Evolutionary conservation across 495 filamentous ascomycete genomes (phyloP).

Genomic region (Geoglossum glabrum): DNA sequence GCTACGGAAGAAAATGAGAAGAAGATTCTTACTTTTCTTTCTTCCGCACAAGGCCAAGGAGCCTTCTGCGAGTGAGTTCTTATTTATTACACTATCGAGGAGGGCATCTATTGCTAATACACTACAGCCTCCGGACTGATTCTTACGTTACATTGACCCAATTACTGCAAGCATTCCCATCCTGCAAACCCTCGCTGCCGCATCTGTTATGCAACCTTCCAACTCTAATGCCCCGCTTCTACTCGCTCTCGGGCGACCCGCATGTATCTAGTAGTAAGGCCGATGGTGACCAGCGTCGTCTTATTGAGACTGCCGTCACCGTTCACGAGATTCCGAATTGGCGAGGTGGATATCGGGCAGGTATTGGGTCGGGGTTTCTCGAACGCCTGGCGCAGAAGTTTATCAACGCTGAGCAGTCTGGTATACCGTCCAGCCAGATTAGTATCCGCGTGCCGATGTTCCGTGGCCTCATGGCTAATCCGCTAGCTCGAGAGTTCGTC

Average conservation of each 20-base stretch:
- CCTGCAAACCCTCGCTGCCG: slow-evolving; percentile 66
- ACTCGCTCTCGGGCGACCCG: slow-evolving; percentile 91
- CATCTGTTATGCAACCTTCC: slow-evolving; percentile 61
- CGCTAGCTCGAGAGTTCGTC: slow-evolving; percentile 70
- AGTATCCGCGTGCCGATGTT: slow-evolving; percentile 82
- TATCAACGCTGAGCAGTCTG: slow-evolving; percentile 38
- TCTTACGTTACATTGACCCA: slow-evolving; percentile 69
- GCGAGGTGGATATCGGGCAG: slow-evolving; percentile 27
- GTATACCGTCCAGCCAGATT: slow-evolving; percentile 27
- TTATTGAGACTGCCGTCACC: slow-evolving; percentile 87
- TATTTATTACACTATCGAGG: background rate
- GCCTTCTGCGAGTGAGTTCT: slow-evolving; percentile 7
- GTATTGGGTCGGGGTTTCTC: slow-evolving; percentile 25
- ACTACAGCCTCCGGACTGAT: slow-evolving; percentile 47
- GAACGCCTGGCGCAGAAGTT: slow-evolving; percentile 56
- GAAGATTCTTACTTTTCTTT: slow-evolving; percentile 68
- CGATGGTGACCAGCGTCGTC: slow-evolving; percentile 49
- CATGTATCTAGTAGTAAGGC: slow-evolving; percentile 53
- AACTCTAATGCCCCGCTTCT: slow-evolving; percentile 89
- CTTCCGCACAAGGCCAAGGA: slow-evolving; percentile 34
- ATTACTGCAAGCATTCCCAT: slow-evolving; percentile 80
- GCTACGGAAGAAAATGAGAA: slow-evolving; percentile 61
- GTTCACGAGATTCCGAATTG: slow-evolving; percentile 76
- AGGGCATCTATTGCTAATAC: background rate
- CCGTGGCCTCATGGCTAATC: slow-evolving; percentile 96